These are phyloP conservation scores for Strombidium stylifer DNA, from an alignment of 73 alveolate species.

Conservation along the genomic window DNA sequence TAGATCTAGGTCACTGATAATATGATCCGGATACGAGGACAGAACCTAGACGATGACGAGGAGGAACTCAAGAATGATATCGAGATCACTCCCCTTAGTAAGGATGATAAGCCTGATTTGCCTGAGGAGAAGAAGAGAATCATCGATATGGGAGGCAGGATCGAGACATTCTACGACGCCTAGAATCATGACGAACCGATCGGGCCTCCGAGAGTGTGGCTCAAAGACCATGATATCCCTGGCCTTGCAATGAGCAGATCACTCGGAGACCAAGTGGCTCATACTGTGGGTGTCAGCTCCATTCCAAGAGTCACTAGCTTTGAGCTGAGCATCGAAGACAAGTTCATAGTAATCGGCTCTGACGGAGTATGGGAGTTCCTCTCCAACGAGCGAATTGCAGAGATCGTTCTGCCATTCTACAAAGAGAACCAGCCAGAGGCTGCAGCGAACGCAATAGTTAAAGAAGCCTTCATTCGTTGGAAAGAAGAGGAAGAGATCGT, in stretches of 20 bases:
- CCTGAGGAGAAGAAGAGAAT: conserved; percentile 39
- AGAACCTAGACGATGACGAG: conserved; percentile 4
- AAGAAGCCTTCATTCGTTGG: conserved; percentile 32
- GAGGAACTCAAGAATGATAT: background rate
- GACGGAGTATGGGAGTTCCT: conserved; percentile 66
- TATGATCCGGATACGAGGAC: too few relatives aligned
- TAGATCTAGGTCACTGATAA: too few relatives aligned
- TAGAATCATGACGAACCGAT: conserved; percentile 8
- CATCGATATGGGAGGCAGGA: conserved; percentile 44
- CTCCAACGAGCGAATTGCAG: conserved; percentile 33
- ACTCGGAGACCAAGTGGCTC: conserved; percentile 48
- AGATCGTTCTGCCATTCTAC: conserved; percentile 38
- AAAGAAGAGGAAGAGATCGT: conserved; percentile 39
- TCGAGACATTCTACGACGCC: conserved; percentile 74
- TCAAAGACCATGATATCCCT: conserved; percentile 52
- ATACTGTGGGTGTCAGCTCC: conserved; percentile 42
- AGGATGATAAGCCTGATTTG: conserved; percentile 34
- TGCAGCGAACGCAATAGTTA: conserved; percentile 42
- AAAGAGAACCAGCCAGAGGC: conserved; percentile 55
- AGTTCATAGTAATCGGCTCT: conserved; percentile 46
- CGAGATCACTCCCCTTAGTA: conserved; percentile 38
- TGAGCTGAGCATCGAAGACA: conserved; percentile 36
- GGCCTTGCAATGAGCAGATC: conserved; percentile 65
- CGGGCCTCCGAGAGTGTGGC: conserved; percentile 56
- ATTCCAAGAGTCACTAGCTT: background rate